Evolutionary conservation across 2,329 filamentous ascomycete species (phyloP).

Genomic region (Cercospora sp.): DNA sequence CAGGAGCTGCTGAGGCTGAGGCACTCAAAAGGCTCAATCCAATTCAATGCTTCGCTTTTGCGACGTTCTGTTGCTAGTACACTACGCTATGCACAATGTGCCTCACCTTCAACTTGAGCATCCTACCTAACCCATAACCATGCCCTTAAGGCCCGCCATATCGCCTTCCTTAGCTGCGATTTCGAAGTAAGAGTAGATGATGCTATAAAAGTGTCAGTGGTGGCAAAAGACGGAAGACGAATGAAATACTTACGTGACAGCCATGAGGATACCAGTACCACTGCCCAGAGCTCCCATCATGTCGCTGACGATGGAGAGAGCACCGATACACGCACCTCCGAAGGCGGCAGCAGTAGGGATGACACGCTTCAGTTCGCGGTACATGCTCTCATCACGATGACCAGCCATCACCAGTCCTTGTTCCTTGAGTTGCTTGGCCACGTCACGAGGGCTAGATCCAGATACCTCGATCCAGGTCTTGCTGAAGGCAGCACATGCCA

Average conservation of each 20-base stretch:
- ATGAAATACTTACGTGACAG: constrained; percentile 79
- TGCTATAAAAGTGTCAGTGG: constrained; percentile 57
- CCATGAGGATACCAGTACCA: constrained; percentile 95
- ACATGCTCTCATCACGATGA: constrained; percentile 99
- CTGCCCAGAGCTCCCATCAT: constrained; percentile 93
- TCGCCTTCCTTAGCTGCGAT: constrained; percentile 99
- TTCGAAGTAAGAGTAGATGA: constrained; percentile 99
- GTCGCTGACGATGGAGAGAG: constrained; percentile 91
- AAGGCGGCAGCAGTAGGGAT: constrained; percentile 98
- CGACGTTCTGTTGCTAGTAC: constrained; percentile 16
- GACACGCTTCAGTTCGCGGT: constrained; percentile 99
- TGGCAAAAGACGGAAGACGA: neutral
- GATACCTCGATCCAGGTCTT: constrained; percentile 99
- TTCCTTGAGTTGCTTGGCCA: constrained; percentile 99
- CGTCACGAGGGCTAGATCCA: constrained; percentile 93
- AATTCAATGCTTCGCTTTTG: constrained; percentile 5
- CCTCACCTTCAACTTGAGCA: constrained; percentile 27
- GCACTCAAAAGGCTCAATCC: constrained; percentile 2
- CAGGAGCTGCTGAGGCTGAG: neutral
- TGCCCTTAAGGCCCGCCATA: constrained; percentile 72
- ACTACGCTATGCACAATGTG: constrained; percentile 25
- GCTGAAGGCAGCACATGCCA: constrained; percentile 96
- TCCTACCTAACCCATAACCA: constrained; percentile 54
- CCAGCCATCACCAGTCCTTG: constrained; percentile 99
- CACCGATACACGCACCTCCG: constrained; percentile 98